Percentiles rank a stretch among this genome's conserved stretches.
Evolutionary conservation across 768 basidiomycete species (phyloP).

Genomic region (Pleurotus tuber-regium): DNA sequence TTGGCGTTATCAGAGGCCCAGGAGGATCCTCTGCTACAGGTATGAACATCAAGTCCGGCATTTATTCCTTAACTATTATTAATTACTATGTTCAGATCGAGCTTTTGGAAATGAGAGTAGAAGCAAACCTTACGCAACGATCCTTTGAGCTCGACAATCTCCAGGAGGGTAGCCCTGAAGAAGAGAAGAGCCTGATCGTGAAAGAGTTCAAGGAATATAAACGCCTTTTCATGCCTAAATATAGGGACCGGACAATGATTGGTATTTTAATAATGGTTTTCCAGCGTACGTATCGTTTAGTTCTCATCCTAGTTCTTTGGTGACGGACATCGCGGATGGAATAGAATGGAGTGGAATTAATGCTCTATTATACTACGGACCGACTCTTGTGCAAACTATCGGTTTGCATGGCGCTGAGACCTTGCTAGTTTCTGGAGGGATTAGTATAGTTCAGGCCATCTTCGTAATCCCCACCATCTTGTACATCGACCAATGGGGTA

Average conservation of each 20-base stretch:
- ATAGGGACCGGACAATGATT: slow-evolving; percentile 61
- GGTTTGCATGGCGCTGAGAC: slow-evolving; percentile 60
- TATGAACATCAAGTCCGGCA: no score
- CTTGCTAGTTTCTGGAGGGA: slow-evolving; percentile 72
- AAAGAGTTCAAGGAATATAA: slow-evolving; percentile 8
- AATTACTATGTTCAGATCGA: slow-evolving; percentile 47
- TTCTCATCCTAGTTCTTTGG: background rate
- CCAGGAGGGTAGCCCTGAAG: slow-evolving; percentile 16
- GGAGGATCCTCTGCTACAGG: slow-evolving; percentile 52
- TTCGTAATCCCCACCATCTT: slow-evolving; percentile 74
- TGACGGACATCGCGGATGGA: background rate
- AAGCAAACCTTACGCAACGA: slow-evolving; percentile 50
- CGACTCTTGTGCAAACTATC: slow-evolving; percentile 62
- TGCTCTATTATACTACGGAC: slow-evolving; percentile 80
- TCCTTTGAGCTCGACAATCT: slow-evolving; percentile 21
- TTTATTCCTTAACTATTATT: no score
- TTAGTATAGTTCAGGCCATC: slow-evolving; percentile 76
- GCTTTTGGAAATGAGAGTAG: slow-evolving; percentile 73
- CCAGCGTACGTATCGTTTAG: slow-evolving; percentile 54
- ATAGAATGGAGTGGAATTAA: slow-evolving; percentile 89
- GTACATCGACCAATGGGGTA: slow-evolving; percentile 66
- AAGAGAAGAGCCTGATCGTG: slow-evolving; percentile 49
- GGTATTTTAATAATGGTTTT: slow-evolving; percentile 80
- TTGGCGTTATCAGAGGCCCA: slow-evolving; percentile 37
- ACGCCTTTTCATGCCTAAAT: slow-evolving; percentile 50